Conservation (phyloP, 305 asterid genomes). For the Solanum chacoense region DNA sequence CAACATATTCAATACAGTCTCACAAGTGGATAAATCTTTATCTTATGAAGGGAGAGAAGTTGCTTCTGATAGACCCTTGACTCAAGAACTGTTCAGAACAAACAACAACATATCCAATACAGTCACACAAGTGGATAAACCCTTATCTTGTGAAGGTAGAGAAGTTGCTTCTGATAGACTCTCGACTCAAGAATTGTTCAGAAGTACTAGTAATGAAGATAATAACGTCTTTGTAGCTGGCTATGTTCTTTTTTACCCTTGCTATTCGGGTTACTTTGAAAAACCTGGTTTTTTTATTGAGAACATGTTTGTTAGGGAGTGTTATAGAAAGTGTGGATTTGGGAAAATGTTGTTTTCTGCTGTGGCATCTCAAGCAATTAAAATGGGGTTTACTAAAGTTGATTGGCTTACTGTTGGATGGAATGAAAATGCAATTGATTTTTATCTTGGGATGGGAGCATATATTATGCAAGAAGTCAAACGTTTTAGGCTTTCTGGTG, state of each 20-base stretch:
- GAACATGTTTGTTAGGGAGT: constrained; percentile 7
- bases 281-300: constrained; percentile 9
- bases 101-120: background rate
- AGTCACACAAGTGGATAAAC: background rate
- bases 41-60: background rate
- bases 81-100: background rate
- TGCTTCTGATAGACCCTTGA: background rate
- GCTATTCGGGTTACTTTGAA: constrained; percentile 6
- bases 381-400: constrained; percentile 1
- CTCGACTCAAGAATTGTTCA: background rate
- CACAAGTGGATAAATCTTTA: background rate
- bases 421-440: background rate
- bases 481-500: constrained; percentile 11
- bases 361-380: constrained; percentile 3
- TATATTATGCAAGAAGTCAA: constrained; percentile 4
- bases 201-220: background rate
- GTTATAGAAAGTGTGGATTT: constrained; percentile 3
- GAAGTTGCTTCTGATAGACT: background rate
- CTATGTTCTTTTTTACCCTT: background rate
- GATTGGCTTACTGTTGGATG: constrained; percentile 10
- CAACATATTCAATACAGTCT: background rate
- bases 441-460: constrained; percentile 6
- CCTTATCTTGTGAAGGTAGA: background rate
- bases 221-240: background rate
- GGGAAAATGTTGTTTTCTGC: constrained; percentile 9